phyloP scores from a whole-genome alignment of 169 alveolate species.

The Plasmodium reichenowi region DNA sequence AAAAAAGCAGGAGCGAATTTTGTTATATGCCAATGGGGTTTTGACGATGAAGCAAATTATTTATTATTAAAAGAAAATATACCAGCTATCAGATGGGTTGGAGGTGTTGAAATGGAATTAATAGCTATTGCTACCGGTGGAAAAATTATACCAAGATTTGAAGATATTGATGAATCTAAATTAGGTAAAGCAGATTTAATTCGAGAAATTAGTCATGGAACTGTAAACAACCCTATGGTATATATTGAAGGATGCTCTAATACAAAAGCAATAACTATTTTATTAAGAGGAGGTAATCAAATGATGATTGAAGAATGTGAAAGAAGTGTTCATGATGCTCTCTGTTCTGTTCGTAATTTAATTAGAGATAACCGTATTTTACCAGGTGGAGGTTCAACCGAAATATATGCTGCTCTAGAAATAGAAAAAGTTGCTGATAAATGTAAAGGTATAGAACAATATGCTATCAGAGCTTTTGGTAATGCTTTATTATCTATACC shows the following conservation, averaged over 20 bases:
- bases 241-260: constrained; percentile 95
- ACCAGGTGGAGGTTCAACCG: constrained; percentile 99
- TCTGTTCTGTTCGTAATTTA: constrained; percentile 96
- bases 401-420: constrained; percentile 95
- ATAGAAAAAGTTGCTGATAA: constrained; percentile 94
- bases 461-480: constrained; percentile 98
- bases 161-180: constrained; percentile 94
- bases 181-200: constrained; percentile 96
- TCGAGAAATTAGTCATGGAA: constrained; percentile 95
- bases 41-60: constrained; percentile 99
- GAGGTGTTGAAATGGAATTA: constrained; percentile 99
- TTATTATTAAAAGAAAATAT: constrained; percentile 89
- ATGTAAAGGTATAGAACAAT: constrained; percentile 95
- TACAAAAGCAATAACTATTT: constrained; percentile 96
- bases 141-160: constrained; percentile 97
- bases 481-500: constrained; percentile 98
- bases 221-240: constrained; percentile 95
- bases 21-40: constrained; percentile 99
- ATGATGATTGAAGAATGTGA: constrained; percentile 98
- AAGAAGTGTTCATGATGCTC: constrained; percentile 98
- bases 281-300: constrained; percentile 97
- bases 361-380: constrained; percentile 92
- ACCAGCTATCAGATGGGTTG: constrained; percentile 99
- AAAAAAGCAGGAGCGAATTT: constrained; percentile 97
- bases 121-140: constrained; percentile 99